These are phyloP conservation scores for Pleurotus tuoliensis DNA, from an alignment of 768 basidiomycete species.

Conservation along the genomic window DNA sequence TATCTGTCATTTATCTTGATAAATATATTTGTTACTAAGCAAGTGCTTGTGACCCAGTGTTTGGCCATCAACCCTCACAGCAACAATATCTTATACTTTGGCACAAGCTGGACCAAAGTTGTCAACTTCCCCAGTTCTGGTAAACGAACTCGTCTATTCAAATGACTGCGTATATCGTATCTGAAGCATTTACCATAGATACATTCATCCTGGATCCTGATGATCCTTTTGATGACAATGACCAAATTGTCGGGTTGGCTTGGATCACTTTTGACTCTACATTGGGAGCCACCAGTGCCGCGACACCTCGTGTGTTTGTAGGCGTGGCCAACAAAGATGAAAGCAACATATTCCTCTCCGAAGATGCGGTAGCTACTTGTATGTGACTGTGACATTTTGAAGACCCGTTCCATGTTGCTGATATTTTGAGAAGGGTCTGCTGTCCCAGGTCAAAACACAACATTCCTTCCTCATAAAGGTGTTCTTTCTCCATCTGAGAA, in stretches of 20 bases:
- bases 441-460: constrained; percentile 52
- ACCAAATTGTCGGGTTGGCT: constrained; percentile 40
- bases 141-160: constrained; percentile 16
- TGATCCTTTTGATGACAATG: constrained; percentile 42
- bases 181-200: constrained; percentile 24
- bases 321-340: constrained; percentile 57
- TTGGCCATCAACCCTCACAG: constrained; percentile 60
- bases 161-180: neutral
- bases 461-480: constrained; percentile 63
- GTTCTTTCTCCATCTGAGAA: constrained; percentile 56
- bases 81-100: constrained; percentile 59
- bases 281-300: constrained; percentile 45
- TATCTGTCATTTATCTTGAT: neutral
- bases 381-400: constrained; percentile 12
- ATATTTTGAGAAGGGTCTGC: constrained; percentile 39
- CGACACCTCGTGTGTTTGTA: constrained; percentile 64
- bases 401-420: neutral
- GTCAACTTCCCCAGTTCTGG: constrained; percentile 55
- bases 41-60: constrained; percentile 35
- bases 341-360: constrained; percentile 52
- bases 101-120: constrained; percentile 57
- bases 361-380: constrained; percentile 59
- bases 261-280: constrained; percentile 64
- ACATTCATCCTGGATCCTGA: constrained; percentile 50
- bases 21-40: too few relatives aligned